Percentiles rank a stretch among this genome's conserved stretches.
These are phyloP conservation scores for Daldinia bambusicola DNA, from an alignment of 495 filamentous ascomycete genomes.

Conservation along the genomic window DNA sequence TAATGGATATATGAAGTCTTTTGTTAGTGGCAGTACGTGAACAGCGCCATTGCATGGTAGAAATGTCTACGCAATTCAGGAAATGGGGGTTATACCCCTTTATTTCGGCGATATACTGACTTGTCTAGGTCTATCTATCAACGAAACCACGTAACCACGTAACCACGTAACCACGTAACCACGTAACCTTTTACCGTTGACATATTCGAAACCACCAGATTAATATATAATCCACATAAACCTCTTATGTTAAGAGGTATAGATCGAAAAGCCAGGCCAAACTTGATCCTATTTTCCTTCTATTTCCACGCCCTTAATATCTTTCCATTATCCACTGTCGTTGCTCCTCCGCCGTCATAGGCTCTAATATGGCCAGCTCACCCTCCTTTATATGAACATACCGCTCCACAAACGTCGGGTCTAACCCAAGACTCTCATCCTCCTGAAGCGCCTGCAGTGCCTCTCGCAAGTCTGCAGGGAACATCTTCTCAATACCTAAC, in stretches of 20 bases:
- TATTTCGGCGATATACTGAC: neutral
- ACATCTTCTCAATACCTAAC: conserved; percentile 62
- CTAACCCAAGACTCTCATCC: conserved; percentile 60
- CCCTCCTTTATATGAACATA: conserved; percentile 70
- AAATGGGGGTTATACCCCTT: neutral
- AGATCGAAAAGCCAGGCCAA: neutral
- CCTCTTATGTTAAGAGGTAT: neutral
- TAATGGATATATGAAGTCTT: neutral
- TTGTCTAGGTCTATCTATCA: neutral
- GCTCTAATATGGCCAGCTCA: conserved; percentile 60
- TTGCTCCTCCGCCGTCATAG: conserved; percentile 56
- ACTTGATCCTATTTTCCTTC: neutral
- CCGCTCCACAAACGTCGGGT: conserved; percentile 63
- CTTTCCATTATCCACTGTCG: conserved; percentile 71
- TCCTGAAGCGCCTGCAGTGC: conserved; percentile 62
- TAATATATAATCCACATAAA: neutral
- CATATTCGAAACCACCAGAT: neutral
- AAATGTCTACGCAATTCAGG: neutral
- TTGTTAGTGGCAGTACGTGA: neutral
- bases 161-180: too few relatives aligned
- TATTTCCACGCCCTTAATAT: conserved; percentile 51
- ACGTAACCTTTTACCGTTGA: neutral
- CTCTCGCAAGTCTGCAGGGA: conserved; percentile 63
- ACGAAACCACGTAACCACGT: too few relatives aligned
- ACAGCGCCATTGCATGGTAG: neutral